Base-by-base conservation (phyloP, 2,329 filamentous ascomycete genomes). In the Nemania abortiva region DNA sequence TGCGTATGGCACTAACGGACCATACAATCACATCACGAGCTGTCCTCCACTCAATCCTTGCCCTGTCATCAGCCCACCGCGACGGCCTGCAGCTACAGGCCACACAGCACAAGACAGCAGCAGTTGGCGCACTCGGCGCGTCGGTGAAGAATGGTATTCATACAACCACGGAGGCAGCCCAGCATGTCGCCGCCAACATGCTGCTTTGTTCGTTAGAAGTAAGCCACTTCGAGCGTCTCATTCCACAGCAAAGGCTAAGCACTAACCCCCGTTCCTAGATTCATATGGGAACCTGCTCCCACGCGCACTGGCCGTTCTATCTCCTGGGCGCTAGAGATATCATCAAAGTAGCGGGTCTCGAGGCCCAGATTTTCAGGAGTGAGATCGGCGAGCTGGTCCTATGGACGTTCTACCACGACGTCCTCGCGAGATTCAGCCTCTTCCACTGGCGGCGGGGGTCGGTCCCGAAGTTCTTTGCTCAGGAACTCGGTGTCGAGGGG, bases 111-210 rank as follows among this genome's bases (percentile, higher is more conserved):
- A 71, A 71, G 55, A 66, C 65, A 3, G 66, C 63, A 6, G 69
- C 69, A 0, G 63, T 71, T 1, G 58, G 66, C 9, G 69, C 69
- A 29, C 66, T 71, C 27, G 53, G 50, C 18, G 66, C 69, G 2
- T 71, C 69, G 1, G 58, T 24, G 42, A 66, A 63, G 42, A 63
- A 50, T 18, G 69, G 69, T 2, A 57, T 69, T 2, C 15, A 34
- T 24, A 56, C 6, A 4, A 56, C 58, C 24, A n/a, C 49, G 1
- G 69, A 71, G 11, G 69, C 66, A 11, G 54, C 69, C 15, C 66
- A 63, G 24, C 69, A 71, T 47, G 58, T 71, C 10, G 69, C 69
- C 22, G 47, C 66, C 5, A 65, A 65, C 37, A 71, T 71, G 69
- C 29, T 71, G 1, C 52, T 71, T 9, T 71, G 69, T 45, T 69